Conservation (phyloP, 495 filamentous ascomycete species). For the Penicillium canescens region DNA sequence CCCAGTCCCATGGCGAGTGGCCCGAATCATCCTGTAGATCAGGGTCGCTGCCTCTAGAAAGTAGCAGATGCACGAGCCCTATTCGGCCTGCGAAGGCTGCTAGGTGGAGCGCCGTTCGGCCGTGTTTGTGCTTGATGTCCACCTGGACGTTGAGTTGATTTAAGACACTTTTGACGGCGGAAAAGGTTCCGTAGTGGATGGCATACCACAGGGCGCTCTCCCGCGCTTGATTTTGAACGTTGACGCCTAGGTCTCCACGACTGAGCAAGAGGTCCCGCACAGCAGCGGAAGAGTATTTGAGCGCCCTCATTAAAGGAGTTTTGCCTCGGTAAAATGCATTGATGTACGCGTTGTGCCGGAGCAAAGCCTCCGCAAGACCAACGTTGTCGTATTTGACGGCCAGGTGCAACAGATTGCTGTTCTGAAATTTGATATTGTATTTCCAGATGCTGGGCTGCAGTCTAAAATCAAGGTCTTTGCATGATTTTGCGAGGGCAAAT, state of each 20-base stretch:
- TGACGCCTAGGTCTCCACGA: conserved; percentile 3
- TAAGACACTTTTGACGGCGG: neutral
- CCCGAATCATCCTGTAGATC: conserved; percentile 5
- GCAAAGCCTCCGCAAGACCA: conserved; percentile 2
- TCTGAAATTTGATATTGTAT: conserved; percentile 13
- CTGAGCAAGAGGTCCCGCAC: conserved; percentile 3
- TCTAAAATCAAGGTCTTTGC: neutral
- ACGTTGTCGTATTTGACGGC: conserved; percentile 10
- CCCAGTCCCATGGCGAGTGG: conserved; percentile 8
- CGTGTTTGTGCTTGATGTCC: conserved; percentile 1
- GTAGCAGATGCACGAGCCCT: conserved; percentile 7
- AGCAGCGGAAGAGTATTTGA: conserved; percentile 4
- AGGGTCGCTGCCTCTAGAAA: conserved; percentile 6
- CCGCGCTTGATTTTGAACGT: conserved; percentile 5
- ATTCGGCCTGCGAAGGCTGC: conserved; percentile 7
- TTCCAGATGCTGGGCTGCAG: conserved; percentile 1
- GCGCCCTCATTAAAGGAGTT: conserved; percentile 8
- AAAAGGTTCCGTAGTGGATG: conserved; percentile 1
- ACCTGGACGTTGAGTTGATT: neutral
- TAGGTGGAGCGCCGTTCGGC: conserved; percentile 6
- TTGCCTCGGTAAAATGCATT: conserved; percentile 13
- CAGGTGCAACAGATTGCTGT: conserved; percentile 11
- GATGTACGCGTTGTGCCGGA: conserved; percentile 5
- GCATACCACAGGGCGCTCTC: conserved; percentile 14
- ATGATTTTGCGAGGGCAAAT: neutral